Conservation (phyloP, 805 yeast genomes). For the Kuraishia borneana region DNA sequence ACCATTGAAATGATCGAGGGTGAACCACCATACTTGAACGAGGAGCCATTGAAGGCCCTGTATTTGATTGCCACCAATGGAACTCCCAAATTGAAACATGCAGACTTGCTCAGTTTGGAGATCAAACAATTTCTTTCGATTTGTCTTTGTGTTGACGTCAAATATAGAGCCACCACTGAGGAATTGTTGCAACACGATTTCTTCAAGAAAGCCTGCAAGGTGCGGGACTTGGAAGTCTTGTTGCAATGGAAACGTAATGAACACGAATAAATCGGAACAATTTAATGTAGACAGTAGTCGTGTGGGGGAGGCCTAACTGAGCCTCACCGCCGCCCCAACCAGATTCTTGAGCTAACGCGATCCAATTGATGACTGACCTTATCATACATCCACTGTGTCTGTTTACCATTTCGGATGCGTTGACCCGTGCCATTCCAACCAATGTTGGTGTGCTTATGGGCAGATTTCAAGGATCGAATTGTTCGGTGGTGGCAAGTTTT, state of each 20-base stretch:
- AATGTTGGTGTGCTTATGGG: neutral
- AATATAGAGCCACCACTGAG: constrained; percentile 82
- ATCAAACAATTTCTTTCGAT: constrained; percentile 82
- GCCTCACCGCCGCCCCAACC: too few relatives aligned
- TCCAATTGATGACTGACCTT: neutral
- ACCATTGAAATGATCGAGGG: constrained; percentile 98
- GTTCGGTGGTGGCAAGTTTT: neutral
- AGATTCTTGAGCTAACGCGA: too few relatives aligned
- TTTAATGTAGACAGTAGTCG: neutral
- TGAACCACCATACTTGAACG: constrained; percentile 96
- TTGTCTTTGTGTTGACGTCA: constrained; percentile 89
- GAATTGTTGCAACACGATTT: constrained; percentile 75
- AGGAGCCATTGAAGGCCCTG: constrained; percentile 87
- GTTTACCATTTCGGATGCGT: neutral
- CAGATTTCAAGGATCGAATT: neutral
- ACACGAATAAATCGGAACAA: neutral
- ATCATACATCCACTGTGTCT: neutral
- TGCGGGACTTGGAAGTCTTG: constrained; percentile 46
- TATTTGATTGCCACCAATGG: constrained; percentile 95
- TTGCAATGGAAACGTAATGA: constrained; percentile 19
- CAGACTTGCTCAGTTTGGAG: constrained; percentile 42
- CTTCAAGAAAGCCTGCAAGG: constrained; percentile 50
- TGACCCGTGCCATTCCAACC: neutral
- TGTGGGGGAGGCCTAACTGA: too few relatives aligned
- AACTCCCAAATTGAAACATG: constrained; percentile 60